A percentile compares a stretch with the other conserved stretches of the same genome.
phyloP scores from a whole-genome alignment of 176 grass and related monocot species.

The Canna indica region DNA sequence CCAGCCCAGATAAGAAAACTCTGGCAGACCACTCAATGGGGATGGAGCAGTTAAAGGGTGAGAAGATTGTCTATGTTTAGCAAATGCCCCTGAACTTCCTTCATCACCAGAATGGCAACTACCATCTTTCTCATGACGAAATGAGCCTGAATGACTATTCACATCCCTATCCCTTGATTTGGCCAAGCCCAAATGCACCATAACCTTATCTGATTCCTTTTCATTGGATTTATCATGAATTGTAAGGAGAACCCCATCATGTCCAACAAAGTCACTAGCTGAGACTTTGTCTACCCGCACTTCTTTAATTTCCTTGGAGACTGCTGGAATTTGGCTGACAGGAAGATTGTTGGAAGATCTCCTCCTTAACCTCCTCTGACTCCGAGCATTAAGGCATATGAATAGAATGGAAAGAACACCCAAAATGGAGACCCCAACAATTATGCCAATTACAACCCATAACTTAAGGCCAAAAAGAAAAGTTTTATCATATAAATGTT shows the following conservation, averaged over 20 bases:
- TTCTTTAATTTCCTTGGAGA: constrained; percentile 91
- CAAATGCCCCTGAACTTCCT: constrained; percentile 42
- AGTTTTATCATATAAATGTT: constrained; percentile 58
- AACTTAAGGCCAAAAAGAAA: constrained; percentile 78
- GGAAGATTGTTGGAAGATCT: constrained; percentile 50
- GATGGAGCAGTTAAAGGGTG: constrained; percentile 60
- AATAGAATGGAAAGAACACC: constrained; percentile 49
- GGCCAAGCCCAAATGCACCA: constrained; percentile 49
- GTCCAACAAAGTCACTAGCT: constrained; percentile 25
- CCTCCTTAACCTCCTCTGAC: constrained; percentile 52
- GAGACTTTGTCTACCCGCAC: constrained; percentile 71
- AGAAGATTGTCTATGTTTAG: constrained; percentile 33
- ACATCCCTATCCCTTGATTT: constrained; percentile 62
- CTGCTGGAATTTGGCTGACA: constrained; percentile 55
- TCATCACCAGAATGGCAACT: constrained; percentile 61
- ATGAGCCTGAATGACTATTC: constrained; percentile 81
- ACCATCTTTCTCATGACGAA: constrained; percentile 69
- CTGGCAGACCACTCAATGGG: constrained; percentile 67
- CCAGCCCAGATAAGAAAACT: constrained; percentile 78
- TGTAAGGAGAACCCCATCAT: constrained; percentile 42
- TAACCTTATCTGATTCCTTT: constrained; percentile 52
- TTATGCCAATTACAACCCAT: constrained; percentile 81
- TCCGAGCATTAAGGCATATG: constrained; percentile 59
- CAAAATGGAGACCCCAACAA: constrained; percentile 62
- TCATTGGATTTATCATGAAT: constrained; percentile 52